Conservation (phyloP, 179 eudicot genomes). For the Beta macrorhiza region DNA sequence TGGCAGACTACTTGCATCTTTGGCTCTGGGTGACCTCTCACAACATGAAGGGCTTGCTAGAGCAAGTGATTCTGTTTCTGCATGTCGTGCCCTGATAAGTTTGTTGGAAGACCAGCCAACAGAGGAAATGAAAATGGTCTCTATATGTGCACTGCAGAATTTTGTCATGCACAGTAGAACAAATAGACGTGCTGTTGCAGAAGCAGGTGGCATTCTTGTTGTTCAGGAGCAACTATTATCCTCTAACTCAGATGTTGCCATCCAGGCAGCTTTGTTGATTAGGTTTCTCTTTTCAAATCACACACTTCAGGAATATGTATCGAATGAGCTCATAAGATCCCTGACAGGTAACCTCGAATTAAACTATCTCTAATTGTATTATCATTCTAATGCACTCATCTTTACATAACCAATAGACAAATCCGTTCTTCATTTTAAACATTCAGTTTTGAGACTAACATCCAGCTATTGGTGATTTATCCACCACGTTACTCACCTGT, state of each 20-base stretch:
- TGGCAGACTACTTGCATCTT: conserved; percentile 86
- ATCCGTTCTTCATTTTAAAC: not conserved
- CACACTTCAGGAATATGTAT: conserved; percentile 93
- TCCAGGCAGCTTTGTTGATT: conserved; percentile 91
- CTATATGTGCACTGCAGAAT: conserved; percentile 94
- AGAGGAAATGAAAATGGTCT: conserved; percentile 97
- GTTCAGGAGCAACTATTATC: conserved; percentile 85
- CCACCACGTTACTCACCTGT: not conserved
- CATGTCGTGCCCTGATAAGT: conserved; percentile 89
- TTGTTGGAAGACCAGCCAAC: conserved; percentile 96
- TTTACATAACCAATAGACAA: not conserved
- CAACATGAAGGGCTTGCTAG: conserved; percentile 95
- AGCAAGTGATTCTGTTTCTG: conserved; percentile 82
- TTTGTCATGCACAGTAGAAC: conserved; percentile 90
- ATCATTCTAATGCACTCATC: not conserved
- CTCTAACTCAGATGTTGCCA: conserved; percentile 82
- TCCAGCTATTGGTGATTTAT: not conserved
- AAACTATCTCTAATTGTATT: conserved; percentile 21
- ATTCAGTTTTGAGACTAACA: not conserved
- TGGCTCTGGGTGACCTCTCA: conserved; percentile 93
- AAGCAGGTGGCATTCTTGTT: conserved; percentile 96
- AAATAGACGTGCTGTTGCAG: conserved; percentile 98
- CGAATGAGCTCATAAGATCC: conserved; percentile 92
- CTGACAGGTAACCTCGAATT: conserved; percentile 71
- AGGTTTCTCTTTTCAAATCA: conserved; percentile 89